Conservation (phyloP, 305 asterid species). For the Nicotiana rustica region DNA sequence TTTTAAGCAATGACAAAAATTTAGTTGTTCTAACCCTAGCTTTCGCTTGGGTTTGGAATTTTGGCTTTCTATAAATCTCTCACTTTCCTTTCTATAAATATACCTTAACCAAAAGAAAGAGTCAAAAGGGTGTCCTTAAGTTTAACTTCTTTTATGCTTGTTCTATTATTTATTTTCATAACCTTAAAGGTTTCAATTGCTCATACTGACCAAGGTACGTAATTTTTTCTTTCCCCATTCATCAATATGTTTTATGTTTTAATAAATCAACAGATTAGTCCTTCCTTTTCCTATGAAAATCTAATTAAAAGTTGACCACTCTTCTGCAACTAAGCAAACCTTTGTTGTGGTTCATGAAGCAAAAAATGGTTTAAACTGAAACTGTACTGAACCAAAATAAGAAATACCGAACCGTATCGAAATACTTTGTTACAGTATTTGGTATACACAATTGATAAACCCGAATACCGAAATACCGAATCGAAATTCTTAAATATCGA, state of each 20-base stretch:
- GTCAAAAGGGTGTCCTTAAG: slow-evolving; percentile 38
- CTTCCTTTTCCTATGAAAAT: background rate
- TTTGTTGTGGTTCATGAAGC: background rate
- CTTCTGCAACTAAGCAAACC: background rate
- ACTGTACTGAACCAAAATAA: too few species aligned
- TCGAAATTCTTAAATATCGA: too few species aligned
- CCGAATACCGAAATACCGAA: too few species aligned
- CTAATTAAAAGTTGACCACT: background rate
- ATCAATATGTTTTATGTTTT: background rate
- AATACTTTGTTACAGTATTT: too few species aligned
- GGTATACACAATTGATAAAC: too few species aligned
- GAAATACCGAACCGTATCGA: too few species aligned
- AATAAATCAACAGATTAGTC: background rate
- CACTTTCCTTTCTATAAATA: background rate
- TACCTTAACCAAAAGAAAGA: background rate
- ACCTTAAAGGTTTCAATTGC: slow-evolving; percentile 36
- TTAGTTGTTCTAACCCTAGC: slow-evolving; percentile 46
- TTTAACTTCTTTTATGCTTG: slow-evolving; percentile 35
- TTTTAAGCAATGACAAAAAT: background rate
- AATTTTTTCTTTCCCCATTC: background rate
- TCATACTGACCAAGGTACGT: slow-evolving; percentile 31
- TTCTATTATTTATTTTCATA: slow-evolving; percentile 24
- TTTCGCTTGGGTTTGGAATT: slow-evolving; percentile 62
- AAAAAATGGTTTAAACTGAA: background rate
- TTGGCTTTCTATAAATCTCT: slow-evolving; percentile 46